Conservation (phyloP, 2,329 filamentous ascomycete species). For the Aspergillus ochraceus region DNA sequence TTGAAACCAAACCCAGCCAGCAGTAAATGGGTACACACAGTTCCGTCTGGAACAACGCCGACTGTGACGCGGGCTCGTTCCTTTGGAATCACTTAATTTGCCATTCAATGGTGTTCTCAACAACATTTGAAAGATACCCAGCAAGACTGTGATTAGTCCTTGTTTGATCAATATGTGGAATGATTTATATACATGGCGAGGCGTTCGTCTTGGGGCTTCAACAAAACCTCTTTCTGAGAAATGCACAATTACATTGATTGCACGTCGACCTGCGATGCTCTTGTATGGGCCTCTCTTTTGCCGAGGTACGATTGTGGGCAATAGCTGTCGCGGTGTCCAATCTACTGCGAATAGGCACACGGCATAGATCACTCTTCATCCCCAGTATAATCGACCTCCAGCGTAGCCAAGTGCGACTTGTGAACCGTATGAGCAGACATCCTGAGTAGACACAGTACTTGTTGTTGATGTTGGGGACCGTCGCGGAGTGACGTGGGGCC, state of each 20-base stretch:
- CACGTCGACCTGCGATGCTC: neutral
- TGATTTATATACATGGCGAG: constrained; percentile 11
- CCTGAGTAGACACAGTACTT: too few relatives aligned
- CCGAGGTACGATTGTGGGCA: neutral
- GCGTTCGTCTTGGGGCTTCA: constrained; percentile 24
- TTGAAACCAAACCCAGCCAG: constrained; percentile 53
- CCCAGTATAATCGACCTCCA: too few relatives aligned
- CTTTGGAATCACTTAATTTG: neutral
- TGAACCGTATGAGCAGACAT: neutral
- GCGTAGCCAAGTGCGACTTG: too few relatives aligned
- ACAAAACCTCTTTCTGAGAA: constrained; percentile 18
- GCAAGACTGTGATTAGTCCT: constrained; percentile 3
- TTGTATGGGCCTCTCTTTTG: neutral
- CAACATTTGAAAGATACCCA: constrained; percentile 18
- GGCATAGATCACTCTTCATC: too few relatives aligned
- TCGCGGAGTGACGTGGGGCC: constrained; percentile 28
- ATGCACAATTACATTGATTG: neutral
- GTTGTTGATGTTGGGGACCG: neutral
- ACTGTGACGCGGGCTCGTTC: neutral
- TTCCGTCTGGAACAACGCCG: neutral
- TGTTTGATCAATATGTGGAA: constrained; percentile 12
- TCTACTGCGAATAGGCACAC: neutral
- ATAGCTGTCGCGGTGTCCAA: neutral
- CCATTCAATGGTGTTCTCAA: constrained; percentile 17
- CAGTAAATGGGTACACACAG: constrained; percentile 9